Evolutionary conservation across 805 yeast species (phyloP).

Genomic region (Starmerella riodocensis): DNA sequence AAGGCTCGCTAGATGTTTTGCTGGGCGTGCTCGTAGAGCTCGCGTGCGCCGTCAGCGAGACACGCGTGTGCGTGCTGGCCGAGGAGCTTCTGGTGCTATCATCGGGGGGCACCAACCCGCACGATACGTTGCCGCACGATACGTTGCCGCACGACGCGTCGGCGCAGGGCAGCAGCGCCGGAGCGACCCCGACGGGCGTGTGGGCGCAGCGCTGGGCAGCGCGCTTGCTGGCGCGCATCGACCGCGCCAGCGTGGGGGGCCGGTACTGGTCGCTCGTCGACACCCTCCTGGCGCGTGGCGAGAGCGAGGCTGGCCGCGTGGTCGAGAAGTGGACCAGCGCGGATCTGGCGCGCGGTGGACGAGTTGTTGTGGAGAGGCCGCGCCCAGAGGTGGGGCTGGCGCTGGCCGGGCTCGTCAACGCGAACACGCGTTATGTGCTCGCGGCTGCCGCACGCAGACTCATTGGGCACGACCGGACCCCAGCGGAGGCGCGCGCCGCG

Average conservation of each 20-base stretch:
- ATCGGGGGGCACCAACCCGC: background rate
- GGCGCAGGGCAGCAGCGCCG: no score
- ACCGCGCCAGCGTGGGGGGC: background rate
- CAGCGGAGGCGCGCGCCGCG: background rate
- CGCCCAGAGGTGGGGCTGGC: background rate
- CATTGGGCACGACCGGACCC: background rate
- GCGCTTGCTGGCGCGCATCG: background rate
- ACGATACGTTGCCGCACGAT: no score
- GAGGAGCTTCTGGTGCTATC: no score
- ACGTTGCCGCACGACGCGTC: no score
- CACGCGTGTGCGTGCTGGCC: background rate
- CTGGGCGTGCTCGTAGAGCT: background rate
- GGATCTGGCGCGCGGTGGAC: background rate
- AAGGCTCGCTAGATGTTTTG: background rate
- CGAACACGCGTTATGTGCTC: background rate
- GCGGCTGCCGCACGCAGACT: background rate
- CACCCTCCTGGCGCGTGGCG: background rate
- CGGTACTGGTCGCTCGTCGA: background rate
- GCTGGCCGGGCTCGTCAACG: background rate
- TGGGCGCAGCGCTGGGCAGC: background rate
- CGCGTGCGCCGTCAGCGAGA: background rate
- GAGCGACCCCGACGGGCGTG: no score
- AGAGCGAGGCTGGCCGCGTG: background rate
- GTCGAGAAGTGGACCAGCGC: background rate
- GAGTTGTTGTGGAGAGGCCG: background rate